phyloP scores from a whole-genome alignment of 2,329 filamentous ascomycete genomes.

The Fusarium avenaceum region DNA sequence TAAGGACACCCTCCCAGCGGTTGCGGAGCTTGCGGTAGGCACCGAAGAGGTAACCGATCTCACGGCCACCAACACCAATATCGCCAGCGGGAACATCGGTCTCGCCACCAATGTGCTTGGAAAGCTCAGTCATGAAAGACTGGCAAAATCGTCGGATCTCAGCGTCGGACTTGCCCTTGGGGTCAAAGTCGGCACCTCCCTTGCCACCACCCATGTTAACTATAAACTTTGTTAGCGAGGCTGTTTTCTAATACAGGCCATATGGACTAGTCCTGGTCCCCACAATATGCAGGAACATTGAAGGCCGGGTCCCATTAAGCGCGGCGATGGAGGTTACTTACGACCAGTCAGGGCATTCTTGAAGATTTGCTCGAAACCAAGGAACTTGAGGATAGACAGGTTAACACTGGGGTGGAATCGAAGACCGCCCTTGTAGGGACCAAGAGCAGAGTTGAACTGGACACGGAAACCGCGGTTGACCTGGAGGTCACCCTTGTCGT shows the following conservation, averaged over 20 bases:
- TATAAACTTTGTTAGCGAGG: slow-evolving; percentile 43
- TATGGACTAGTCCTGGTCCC: slow-evolving; percentile 13
- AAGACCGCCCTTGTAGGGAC: slow-evolving; percentile 97
- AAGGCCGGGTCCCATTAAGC: not conserved
- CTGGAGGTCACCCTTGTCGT: slow-evolving; percentile 89
- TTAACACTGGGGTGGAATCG: slow-evolving; percentile 93
- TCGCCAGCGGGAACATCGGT: slow-evolving; percentile 97
- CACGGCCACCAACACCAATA: slow-evolving; percentile 91
- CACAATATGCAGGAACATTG: slow-evolving; percentile 36
- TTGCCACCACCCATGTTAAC: slow-evolving; percentile 92
- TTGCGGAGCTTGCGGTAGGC: slow-evolving; percentile 90
- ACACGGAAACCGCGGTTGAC: slow-evolving; percentile 97
- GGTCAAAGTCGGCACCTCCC: slow-evolving; percentile 98
- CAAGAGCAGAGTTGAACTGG: slow-evolving; percentile 97
- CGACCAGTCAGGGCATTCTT: slow-evolving; percentile 98
- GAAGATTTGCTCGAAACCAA: slow-evolving; percentile 99
- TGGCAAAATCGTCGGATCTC: slow-evolving; percentile 98
- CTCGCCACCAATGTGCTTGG: slow-evolving; percentile 95
- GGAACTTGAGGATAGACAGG: slow-evolving; percentile 88
- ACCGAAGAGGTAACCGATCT: slow-evolving; percentile 96
- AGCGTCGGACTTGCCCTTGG: slow-evolving; percentile 97
- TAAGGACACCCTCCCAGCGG: slow-evolving; percentile 95
- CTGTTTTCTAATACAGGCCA: slow-evolving; percentile 5
- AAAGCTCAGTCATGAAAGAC: slow-evolving; percentile 95
- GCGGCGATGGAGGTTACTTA: slow-evolving; percentile 62